phyloP scores from a whole-genome alignment of 331 rosid genomes.

The Phaseolus coccineus region DNA sequence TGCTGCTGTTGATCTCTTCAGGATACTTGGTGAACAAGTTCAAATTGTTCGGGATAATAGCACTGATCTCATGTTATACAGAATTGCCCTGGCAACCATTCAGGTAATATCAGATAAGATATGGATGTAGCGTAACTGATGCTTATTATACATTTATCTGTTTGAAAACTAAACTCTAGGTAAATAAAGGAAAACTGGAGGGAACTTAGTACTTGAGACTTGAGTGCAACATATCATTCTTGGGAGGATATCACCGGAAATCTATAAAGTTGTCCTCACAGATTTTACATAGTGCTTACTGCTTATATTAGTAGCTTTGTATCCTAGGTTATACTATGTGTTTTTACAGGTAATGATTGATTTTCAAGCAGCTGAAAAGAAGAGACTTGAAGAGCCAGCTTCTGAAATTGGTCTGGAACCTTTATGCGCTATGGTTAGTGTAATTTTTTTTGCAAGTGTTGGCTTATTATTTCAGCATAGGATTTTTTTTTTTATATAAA shows the following conservation, averaged over 20 bases:
- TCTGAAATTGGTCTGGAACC: slow-evolving; percentile 96
- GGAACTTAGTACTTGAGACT: slow-evolving; percentile 13
- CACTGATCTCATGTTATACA: slow-evolving; percentile 94
- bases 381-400: slow-evolving; percentile 90
- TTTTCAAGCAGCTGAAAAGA: slow-evolving; percentile 97
- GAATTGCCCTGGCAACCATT: slow-evolving; percentile 92
- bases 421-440: slow-evolving; percentile 90
- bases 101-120: slow-evolving; percentile 62
- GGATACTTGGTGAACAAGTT: slow-evolving; percentile 98
- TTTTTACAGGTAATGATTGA: slow-evolving; percentile 91
- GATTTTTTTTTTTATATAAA: slow-evolving; percentile 23
- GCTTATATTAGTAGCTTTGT: slow-evolving; percentile 34
- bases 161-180: slow-evolving; percentile 8
- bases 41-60: slow-evolving; percentile 97
- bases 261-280: slow-evolving; percentile 1
- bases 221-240: slow-evolving; percentile 12
- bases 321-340: slow-evolving; percentile 22
- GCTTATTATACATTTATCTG: slow-evolving; percentile 24
- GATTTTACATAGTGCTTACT: slow-evolving; percentile 13
- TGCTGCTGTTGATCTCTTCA: slow-evolving; percentile 96
- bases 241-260: slow-evolving; percentile 3
- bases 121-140: slow-evolving; percentile 5
- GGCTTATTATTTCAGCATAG: slow-evolving; percentile 17
- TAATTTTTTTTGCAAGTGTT: slow-evolving; percentile 6
- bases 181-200: slow-evolving; percentile 17